A percentile compares a stretch with the other conserved stretches of the same genome.
phyloP scores from a whole-genome alignment of 2,329 filamentous ascomycete genomes.

The Penicillium sp. region DNA sequence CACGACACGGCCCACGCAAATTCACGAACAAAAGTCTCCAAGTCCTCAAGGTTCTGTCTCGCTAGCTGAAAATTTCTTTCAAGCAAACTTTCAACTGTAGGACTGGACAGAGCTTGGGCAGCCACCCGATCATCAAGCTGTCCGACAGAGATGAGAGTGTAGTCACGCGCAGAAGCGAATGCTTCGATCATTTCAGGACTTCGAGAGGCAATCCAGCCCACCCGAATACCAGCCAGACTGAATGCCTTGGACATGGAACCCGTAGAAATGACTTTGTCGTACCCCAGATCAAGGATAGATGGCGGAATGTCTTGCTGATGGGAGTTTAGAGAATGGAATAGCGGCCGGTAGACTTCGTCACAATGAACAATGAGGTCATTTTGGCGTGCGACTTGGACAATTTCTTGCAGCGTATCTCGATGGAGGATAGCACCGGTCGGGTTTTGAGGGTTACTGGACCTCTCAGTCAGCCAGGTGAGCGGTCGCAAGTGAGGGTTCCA shows the following conservation, averaged over 20 bases:
- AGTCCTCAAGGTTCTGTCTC: slow-evolving; percentile 55
- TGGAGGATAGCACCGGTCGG: slow-evolving; percentile 68
- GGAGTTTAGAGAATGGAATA: slow-evolving; percentile 60
- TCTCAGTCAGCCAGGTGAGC: background rate
- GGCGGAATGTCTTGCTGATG: slow-evolving; percentile 47
- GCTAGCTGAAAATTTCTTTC: slow-evolving; percentile 57
- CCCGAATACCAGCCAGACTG: slow-evolving; percentile 66
- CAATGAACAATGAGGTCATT: slow-evolving; percentile 61
- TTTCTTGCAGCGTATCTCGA: slow-evolving; percentile 50
- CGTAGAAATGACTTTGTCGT: slow-evolving; percentile 61
- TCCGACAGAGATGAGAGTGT: slow-evolving; percentile 73
- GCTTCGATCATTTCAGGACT: slow-evolving; percentile 54
- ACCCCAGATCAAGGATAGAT: slow-evolving; percentile 63
- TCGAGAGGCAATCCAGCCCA: slow-evolving; percentile 70
- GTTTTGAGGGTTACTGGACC: slow-evolving; percentile 65
- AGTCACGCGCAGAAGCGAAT: slow-evolving; percentile 61
- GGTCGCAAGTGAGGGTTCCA: background rate
- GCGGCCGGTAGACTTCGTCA: slow-evolving; percentile 75
- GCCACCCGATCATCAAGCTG: slow-evolving; percentile 66
- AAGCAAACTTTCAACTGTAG: slow-evolving; percentile 54
- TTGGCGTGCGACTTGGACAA: slow-evolving; percentile 58
- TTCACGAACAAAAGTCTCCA: slow-evolving; percentile 57
- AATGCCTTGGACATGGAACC: slow-evolving; percentile 81
- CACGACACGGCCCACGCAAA: slow-evolving; percentile 56
- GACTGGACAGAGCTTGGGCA: slow-evolving; percentile 58